Base-by-base conservation (phyloP, 192 early-diverging fungal species). In the Backusella westeae region DNA sequence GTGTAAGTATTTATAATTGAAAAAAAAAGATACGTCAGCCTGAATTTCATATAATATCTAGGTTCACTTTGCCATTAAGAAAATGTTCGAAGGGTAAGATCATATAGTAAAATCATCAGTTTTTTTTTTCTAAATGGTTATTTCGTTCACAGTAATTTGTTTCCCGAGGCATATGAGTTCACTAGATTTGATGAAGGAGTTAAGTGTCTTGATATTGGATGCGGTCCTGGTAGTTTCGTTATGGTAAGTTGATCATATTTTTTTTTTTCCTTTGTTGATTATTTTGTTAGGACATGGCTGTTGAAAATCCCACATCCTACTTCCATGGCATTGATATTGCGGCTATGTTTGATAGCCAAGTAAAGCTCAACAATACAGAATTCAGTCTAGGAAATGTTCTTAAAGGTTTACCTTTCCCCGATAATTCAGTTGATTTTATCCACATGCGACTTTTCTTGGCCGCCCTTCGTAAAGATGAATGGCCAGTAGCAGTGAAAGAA, bases 391-490 rank as follows among this genome's bases (percentile, higher is more conserved):
- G 42, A 74, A 82, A 78, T 67, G 42, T 78, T 10, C 34, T 56
- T 4, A 74, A 71, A 14, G 73, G 77, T 6, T 34, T 82, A 23
- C 74, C 74, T 15, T 76, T 78, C n/a, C 53, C 73, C 23, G 81
- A 82, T 12, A 78, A 82, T 32, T 56, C 67, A 5, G 72, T 82
- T 59, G 81, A 82, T 65, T 71, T 76, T 9, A 67, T 79, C 19
- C 36, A 75, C 14, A 67, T 78, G 52, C 81, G 81, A 21, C 39
- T 76, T 6, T 38, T 78, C 5, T 41, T 75, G 39, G n/a, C 56
- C 6, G 70, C 72, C 38, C 32, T 75, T 26, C 63, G 32, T 19
- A 52, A 34, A n/a, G 21, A 72, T 0, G 35, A 82, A 56, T 82
- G 74, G 69, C 63, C 59, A 8, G 15, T 44, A 14, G 69, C 75